phyloP scores from a whole-genome alignment of 1,284 basidiomycete genomes.

The Ceratorhiza oryzae-sativae region DNA sequence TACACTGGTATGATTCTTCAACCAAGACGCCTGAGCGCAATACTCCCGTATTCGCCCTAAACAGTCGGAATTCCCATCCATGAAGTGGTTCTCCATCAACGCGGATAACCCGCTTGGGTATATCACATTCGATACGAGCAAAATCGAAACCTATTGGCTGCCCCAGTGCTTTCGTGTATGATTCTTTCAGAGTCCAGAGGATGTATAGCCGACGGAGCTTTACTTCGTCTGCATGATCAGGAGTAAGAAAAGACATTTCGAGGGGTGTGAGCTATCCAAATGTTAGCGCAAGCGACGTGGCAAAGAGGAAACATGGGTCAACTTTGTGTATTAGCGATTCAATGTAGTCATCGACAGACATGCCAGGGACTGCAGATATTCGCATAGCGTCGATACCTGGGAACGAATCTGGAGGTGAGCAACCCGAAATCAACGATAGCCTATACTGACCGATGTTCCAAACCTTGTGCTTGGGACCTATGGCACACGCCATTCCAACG shows the following conservation, averaged over 20 bases:
- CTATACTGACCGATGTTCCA: constrained; percentile 63
- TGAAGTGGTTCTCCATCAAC: constrained; percentile 70
- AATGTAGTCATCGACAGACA: constrained; percentile 64
- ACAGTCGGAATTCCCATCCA: constrained; percentile 84
- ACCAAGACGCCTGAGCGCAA: constrained; percentile 34
- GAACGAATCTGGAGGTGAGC: not conserved
- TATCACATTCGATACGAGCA: constrained; percentile 77
- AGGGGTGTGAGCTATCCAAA: constrained; percentile 59
- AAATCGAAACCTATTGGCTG: constrained; percentile 78
- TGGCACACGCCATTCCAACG: constrained; percentile 72
- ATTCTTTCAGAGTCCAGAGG: constrained; percentile 74
- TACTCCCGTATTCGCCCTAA: constrained; percentile 72
- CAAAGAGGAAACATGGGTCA: constrained; percentile 43
- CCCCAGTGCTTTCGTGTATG: constrained; percentile 81
- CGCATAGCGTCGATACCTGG: constrained; percentile 69
- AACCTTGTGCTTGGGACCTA: constrained; percentile 73
- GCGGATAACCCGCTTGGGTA: constrained; percentile 63
- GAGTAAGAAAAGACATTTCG: constrained; percentile 56
- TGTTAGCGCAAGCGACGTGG: constrained; percentile 60
- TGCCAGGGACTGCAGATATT: constrained; percentile 63
- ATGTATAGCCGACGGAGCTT: constrained; percentile 74
- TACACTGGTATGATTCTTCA: constrained; percentile 40
- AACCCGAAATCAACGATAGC: too few species aligned
- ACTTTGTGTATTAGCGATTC: constrained; percentile 79
- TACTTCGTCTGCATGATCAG: constrained; percentile 60